Base-by-base conservation (phyloP, 2,329 filamentous ascomycete genomes). In the Ceratocystiopsis sp. region DNA sequence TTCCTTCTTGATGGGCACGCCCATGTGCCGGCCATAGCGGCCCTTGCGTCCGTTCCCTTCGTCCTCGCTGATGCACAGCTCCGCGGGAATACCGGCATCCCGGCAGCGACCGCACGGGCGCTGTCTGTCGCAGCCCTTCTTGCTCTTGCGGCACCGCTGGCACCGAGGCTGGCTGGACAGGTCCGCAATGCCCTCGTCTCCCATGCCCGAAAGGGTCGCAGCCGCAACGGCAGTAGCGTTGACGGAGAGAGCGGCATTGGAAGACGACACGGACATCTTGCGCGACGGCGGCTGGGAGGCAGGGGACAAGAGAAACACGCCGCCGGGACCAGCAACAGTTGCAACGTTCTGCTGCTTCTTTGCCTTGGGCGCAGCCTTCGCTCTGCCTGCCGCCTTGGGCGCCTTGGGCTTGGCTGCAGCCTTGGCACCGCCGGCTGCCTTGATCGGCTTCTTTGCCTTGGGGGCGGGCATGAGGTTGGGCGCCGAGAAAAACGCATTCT, bases 141-240 rank as follows among this genome's bases (percentile, higher is more conserved):
- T 98, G 66, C 89, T 96, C 75, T 98, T 98, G 55, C 91, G 82
- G 69, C 91, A 98, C 46, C 91, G 82, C 61, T 98, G 91, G 68
- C 91, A 98, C 49, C 91, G 86, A 45, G 91, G 91, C 64, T 96
- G 95, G 51, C 82, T 87, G 0, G 89, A 95, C 17, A 96, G 66
- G 53, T 98, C 89, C 3, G 87, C 91, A 40, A 94, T 68, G 45
- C 95, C 87, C 51, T 95, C 87, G 51, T 94, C 84, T 51, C 86
- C 84, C 11, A 46, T 34, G 12, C 42, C 46, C 25, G 25, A 35
- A 10, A 32, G 68, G 67, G 39, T 41, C 2, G 43, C 40, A 9
- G 42, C 43, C 14, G 38, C 32, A 10, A 40, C 45, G 15, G 45
- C 40, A 4, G 41, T 42, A 17, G 37, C 19, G 15, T 29, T 32